These are phyloP conservation scores for Claviceps sorghi DNA, from an alignment of 2,329 filamentous ascomycete genomes.

Conservation along the genomic window DNA sequence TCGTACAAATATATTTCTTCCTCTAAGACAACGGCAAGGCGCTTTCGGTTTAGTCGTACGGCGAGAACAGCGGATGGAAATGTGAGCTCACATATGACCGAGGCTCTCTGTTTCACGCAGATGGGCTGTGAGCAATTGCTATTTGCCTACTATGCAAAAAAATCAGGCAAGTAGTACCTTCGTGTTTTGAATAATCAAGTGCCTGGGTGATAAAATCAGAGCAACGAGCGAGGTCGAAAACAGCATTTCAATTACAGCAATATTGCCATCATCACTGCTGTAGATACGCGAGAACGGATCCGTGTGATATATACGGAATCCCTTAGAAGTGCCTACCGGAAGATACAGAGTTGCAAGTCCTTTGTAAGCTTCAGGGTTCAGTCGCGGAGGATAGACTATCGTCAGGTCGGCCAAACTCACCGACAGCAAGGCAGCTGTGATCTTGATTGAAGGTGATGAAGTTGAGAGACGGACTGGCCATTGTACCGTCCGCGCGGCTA, in stretches of 20 bases:
- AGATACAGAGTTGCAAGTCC: background rate
- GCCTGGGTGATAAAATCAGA: constrained; percentile 77
- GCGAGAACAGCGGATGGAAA: constrained; percentile 94
- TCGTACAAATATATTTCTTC: constrained; percentile 97
- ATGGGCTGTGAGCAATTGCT: constrained; percentile 1
- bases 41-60: constrained; percentile 85
- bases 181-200: constrained; percentile 93
- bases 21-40: constrained; percentile 83
- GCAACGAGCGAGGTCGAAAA: constrained; percentile 96
- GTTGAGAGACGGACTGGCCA: constrained; percentile 67
- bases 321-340: constrained; percentile 64
- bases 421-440: constrained; percentile 90
- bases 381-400: constrained; percentile 2
- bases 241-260: constrained; percentile 94
- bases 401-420: constrained; percentile 34
- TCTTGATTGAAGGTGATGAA: constrained; percentile 99
- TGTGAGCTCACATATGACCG: constrained; percentile 95
- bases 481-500: constrained; percentile 20
- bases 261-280: constrained; percentile 86
- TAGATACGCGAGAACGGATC: constrained; percentile 93
- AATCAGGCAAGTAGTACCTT: constrained; percentile 43
- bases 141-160: background rate
- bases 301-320: constrained; percentile 92
- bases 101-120: constrained; percentile 33
- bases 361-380: background rate